A percentile compares a stretch with the other conserved stretches of the same genome.
Evolutionary conservation across 768 basidiomycete genomes (phyloP).

Genomic region (Strobilomyces dryophilus): DNA sequence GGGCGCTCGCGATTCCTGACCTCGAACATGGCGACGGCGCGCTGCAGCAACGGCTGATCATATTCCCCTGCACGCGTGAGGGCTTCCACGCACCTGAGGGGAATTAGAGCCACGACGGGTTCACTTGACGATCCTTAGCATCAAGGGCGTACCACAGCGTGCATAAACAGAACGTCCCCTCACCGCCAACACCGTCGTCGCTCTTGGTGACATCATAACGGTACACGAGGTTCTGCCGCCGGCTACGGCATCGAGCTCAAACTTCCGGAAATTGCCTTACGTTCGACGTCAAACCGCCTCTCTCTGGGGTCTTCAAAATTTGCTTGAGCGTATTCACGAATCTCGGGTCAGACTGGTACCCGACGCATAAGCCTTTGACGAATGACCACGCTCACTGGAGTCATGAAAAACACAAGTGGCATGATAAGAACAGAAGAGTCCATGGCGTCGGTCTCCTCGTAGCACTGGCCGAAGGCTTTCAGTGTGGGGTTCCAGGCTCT

Average conservation of each 20-base stretch:
- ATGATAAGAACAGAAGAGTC: slow-evolving; percentile 90
- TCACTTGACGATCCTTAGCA: neutral
- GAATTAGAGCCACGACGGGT: neutral
- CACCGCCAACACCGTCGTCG: slow-evolving; percentile 92
- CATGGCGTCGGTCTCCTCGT: slow-evolving; percentile 76
- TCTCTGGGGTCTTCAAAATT: slow-evolving; percentile 82
- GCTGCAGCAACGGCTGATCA: slow-evolving; percentile 59
- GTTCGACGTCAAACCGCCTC: slow-evolving; percentile 89
- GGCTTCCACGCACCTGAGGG: slow-evolving; percentile 76
- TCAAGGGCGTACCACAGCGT: slow-evolving; percentile 58
- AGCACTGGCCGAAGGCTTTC: slow-evolving; percentile 80
- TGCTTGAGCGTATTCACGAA: slow-evolving; percentile 83
- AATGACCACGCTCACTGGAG: slow-evolving; percentile 48
- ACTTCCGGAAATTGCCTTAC: slow-evolving; percentile 29
- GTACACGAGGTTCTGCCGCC: slow-evolving; percentile 71
- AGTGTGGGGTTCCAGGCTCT: slow-evolving; percentile 78
- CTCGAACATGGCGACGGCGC: slow-evolving; percentile 87
- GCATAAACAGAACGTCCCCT: slow-evolving; percentile 91
- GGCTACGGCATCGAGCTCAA: slow-evolving; percentile 2
- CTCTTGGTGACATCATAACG: slow-evolving; percentile 85
- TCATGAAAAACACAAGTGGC: slow-evolving; percentile 91
- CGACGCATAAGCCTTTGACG: neutral
- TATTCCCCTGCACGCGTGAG: slow-evolving; percentile 83
- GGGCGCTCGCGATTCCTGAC: slow-evolving; percentile 35
- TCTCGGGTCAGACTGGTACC: slow-evolving; percentile 72